These are phyloP conservation scores for Dactylellina leptospora DNA, from an alignment of 2,329 filamentous ascomycete species.

Conservation along the genomic window DNA sequence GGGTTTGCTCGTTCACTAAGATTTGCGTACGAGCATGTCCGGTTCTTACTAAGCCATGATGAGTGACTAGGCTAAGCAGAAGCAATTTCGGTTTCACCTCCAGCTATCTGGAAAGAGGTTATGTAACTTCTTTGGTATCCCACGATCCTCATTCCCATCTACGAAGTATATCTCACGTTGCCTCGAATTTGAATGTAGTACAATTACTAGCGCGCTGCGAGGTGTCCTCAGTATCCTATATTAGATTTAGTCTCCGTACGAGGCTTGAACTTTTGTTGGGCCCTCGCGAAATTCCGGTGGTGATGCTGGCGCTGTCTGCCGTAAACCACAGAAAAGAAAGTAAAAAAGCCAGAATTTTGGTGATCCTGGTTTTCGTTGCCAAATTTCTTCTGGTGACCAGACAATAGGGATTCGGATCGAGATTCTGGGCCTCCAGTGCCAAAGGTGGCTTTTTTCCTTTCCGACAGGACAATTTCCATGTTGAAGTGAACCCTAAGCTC, in stretches of 20 bases:
- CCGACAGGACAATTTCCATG: constrained; percentile 22
- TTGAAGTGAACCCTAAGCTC: background rate
- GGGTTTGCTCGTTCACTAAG: too few species aligned
- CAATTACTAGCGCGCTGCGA: constrained; percentile 8
- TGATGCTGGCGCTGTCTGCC: too few species aligned
- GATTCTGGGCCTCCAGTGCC: constrained; percentile 29
- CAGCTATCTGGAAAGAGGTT: constrained; percentile 31
- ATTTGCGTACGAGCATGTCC: constrained; percentile 43
- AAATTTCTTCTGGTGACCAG: constrained; percentile 3
- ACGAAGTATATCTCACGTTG: constrained; percentile 33
- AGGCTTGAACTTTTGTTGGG: background rate
- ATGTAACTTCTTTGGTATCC: constrained; percentile 23
- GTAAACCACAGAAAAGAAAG: background rate
- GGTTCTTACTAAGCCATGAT: constrained; percentile 31
- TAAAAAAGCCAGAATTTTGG: background rate
- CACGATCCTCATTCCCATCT: constrained; percentile 14
- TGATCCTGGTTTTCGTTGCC: background rate
- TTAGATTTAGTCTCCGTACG: background rate
- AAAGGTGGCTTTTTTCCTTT: constrained; percentile 20
- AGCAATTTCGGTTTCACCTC: constrained; percentile 8
- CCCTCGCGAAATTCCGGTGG: too few species aligned
- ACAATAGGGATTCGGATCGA: background rate
- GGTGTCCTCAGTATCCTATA: constrained; percentile 5
- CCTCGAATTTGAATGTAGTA: constrained; percentile 22
- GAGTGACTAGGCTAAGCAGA: constrained; percentile 16